These are phyloP conservation scores for Saccharomyces uvarum DNA, from an alignment of 1,139 yeast genomes.

Conservation along the genomic window DNA sequence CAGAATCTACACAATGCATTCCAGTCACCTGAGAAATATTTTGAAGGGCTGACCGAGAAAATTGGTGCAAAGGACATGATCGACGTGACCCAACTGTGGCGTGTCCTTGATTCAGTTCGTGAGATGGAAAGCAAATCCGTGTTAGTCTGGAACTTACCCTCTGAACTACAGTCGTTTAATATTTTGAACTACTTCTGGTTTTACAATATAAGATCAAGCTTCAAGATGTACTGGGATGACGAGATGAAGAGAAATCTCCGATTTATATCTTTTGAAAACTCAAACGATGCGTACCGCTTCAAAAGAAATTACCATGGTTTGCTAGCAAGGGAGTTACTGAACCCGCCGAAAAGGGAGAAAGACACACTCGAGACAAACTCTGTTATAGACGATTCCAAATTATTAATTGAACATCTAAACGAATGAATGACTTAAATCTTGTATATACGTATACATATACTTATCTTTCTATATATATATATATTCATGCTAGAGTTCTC, in stretches of 20 bases:
- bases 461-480: neutral
- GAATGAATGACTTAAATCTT: neutral
- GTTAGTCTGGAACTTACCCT: slow-evolving; percentile 29
- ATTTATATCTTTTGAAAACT: slow-evolving; percentile 22
- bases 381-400: neutral
- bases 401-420: neutral
- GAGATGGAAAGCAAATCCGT: slow-evolving; percentile 21
- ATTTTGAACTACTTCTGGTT: slow-evolving; percentile 24
- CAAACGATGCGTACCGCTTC: slow-evolving; percentile 21
- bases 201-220: slow-evolving; percentile 25
- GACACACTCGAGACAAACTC: neutral
- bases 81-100: neutral
- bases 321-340: slow-evolving; percentile 12
- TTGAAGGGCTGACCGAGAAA: slow-evolving; percentile 6
- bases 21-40: slow-evolving; percentile 16
- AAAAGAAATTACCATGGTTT: slow-evolving; percentile 27
- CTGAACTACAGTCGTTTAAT: slow-evolving; percentile 11
- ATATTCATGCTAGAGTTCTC: slow-evolving; percentile 28
- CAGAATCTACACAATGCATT: slow-evolving; percentile 21
- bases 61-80: neutral
- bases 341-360: neutral
- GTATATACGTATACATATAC: neutral
- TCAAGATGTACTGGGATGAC: slow-evolving; percentile 21
- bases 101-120: slow-evolving; percentile 8
- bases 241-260: slow-evolving; percentile 16